These are phyloP conservation scores for Barnettozyma wickerhamii DNA, from an alignment of 805 yeast genomes.

Conservation along the genomic window DNA sequence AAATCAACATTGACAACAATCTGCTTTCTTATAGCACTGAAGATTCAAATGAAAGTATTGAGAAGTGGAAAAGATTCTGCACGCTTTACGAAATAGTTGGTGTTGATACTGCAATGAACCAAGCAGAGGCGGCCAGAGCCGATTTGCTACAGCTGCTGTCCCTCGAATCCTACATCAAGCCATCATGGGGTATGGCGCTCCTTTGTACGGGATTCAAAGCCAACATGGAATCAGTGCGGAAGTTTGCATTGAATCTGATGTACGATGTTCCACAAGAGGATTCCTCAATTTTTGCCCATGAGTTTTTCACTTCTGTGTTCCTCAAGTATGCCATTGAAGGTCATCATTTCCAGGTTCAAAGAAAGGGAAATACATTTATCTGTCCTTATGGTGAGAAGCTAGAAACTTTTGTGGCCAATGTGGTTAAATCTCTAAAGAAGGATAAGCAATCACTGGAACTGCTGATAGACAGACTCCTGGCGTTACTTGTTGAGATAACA, in stretches of 20 bases:
- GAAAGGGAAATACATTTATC: slow-evolving; percentile 24
- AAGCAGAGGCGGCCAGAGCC: slow-evolving; percentile 68
- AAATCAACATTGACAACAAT: slow-evolving; percentile 29
- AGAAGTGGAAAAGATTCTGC: slow-evolving; percentile 66
- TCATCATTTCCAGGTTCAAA: slow-evolving; percentile 47
- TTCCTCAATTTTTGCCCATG: slow-evolving; percentile 42
- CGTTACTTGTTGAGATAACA: slow-evolving; percentile 42
- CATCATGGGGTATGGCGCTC: slow-evolving; percentile 71
- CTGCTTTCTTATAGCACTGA: slow-evolving; percentile 12
- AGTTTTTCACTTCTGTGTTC: slow-evolving; percentile 39
- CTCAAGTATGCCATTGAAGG: slow-evolving; percentile 64
- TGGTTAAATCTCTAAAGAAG: slow-evolving; percentile 30
- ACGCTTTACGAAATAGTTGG: slow-evolving; percentile 79
- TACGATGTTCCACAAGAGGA: slow-evolving; percentile 45
- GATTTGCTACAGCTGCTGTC: slow-evolving; percentile 56
- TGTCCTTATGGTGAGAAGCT: slow-evolving; percentile 61
- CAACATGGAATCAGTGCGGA: slow-evolving; percentile 72
- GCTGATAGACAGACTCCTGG: slow-evolving; percentile 32
- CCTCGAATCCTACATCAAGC: slow-evolving; percentile 47
- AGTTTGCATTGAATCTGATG: slow-evolving; percentile 52
- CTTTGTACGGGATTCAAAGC: slow-evolving; percentile 73
- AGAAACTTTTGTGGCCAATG: slow-evolving; percentile 37
- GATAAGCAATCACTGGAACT: slow-evolving; percentile 26
- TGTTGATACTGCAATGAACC: slow-evolving; percentile 82
- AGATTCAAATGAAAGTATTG: slow-evolving; percentile 28